A percentile compares a stretch with the other conserved stretches of the same genome.
phyloP scores from a whole-genome alignment of 164 flowering plant genomes.

The Chimonanthus praecox region DNA sequence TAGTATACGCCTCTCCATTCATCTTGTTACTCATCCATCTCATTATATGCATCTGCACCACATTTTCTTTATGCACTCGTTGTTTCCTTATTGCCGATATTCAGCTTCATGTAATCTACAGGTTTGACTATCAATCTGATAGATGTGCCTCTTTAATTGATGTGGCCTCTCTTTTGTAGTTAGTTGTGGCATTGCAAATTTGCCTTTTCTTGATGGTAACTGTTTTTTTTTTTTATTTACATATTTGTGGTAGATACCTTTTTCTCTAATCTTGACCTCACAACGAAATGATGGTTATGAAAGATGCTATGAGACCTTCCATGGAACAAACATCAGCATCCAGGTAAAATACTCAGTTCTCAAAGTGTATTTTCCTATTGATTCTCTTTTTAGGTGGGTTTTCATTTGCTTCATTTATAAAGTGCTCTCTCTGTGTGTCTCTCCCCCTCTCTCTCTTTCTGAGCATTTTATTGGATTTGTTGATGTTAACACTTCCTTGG shows the following conservation, averaged over 20 bases:
- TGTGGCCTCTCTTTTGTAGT: no score
- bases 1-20: no score
- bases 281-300: slow-evolving; percentile 41
- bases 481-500: slow-evolving; percentile 25
- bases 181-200: no score
- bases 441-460: neutral
- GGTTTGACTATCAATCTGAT: no score
- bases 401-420: no score
- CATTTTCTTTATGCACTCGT: no score
- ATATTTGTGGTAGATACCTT: slow-evolving; percentile 62
- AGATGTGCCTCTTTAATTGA: no score
- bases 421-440: neutral
- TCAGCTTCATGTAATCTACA: no score
- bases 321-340: slow-evolving; percentile 75
- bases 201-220: neutral
- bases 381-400: neutral
- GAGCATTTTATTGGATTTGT: neutral
- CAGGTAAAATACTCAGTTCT: slow-evolving; percentile 44
- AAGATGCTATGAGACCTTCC: slow-evolving; percentile 84
- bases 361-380: neutral
- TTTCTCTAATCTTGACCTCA: slow-evolving; percentile 46
- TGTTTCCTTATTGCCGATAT: no score
- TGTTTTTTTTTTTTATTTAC: neutral
- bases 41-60: no score
- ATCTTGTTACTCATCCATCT: no score